Evolutionary conservation across 192 early-diverging fungal genomes (phyloP).

Genomic region (Umbelopsis ramanniana): DNA sequence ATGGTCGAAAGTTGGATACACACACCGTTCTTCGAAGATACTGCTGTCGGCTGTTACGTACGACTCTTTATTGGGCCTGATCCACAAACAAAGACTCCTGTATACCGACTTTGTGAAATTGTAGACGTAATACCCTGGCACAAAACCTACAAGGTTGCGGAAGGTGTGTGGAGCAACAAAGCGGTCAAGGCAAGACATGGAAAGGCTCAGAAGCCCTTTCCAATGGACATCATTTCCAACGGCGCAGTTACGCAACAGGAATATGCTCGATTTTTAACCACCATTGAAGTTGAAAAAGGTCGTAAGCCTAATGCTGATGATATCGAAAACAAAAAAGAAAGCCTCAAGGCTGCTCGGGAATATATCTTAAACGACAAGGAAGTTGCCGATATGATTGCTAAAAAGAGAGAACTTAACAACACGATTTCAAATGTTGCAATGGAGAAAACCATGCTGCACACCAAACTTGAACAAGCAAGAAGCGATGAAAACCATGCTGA

Average conservation of each 20-base stretch:
- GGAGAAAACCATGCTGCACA: slow-evolving; percentile 54
- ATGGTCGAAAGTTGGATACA: slow-evolving; percentile 76
- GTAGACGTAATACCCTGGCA: slow-evolving; percentile 45
- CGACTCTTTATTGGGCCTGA: slow-evolving; percentile 68
- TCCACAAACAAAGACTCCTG: slow-evolving; percentile 49
- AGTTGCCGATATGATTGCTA: slow-evolving; percentile 64
- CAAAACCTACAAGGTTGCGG: slow-evolving; percentile 60
- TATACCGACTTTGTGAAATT: slow-evolving; percentile 66
- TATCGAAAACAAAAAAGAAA: slow-evolving; percentile 58
- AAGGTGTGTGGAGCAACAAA: slow-evolving; percentile 65
- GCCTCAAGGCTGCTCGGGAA: slow-evolving; percentile 56
- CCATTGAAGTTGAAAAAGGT: slow-evolving; percentile 52
- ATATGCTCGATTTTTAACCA: slow-evolving; percentile 57
- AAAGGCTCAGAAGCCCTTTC: slow-evolving; percentile 65
- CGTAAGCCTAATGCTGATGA: slow-evolving; percentile 51
- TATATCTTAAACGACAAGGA: slow-evolving; percentile 69
- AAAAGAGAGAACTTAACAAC: slow-evolving; percentile 53
- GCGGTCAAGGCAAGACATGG: slow-evolving; percentile 72
- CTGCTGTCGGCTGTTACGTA: slow-evolving; percentile 66
- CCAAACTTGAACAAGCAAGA: slow-evolving; percentile 53
- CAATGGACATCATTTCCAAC: slow-evolving; percentile 83
- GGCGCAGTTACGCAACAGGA: slow-evolving; percentile 65
- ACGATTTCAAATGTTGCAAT: slow-evolving; percentile 41
- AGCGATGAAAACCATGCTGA: slow-evolving; percentile 53
- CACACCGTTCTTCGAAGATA: slow-evolving; percentile 68